Base-by-base conservation (phyloP, 139 green algal species). In the Yamagishiella unicocca region DNA sequence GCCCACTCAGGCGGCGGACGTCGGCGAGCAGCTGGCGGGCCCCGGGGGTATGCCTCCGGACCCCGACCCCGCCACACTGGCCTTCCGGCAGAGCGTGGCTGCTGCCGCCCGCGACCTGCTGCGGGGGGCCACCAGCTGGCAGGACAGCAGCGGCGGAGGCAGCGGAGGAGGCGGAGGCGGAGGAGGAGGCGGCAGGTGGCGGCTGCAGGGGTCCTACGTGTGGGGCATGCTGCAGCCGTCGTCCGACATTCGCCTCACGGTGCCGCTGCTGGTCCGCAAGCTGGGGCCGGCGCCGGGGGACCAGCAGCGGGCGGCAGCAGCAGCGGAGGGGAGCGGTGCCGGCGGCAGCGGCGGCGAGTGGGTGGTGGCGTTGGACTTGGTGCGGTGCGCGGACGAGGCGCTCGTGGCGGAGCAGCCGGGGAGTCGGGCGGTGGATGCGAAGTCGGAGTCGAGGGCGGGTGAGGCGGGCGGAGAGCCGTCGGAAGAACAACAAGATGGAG, bases 161-260 rank as follows among this genome's bases (percentile, higher is more conserved):
- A 54, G 9, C 37, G 35, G 54, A 22, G 24, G 54, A 17, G 24
- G 25, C 29, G 77, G 55, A 25, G 35, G 53, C 54, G 21, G 55
- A 9, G 33, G 54, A 25, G 35, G 53, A 29, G 22, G 55, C 24
- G 42, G 77, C 58, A 12, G 31, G 42, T 75, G 79, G 79, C 38
- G 31, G 61, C 79, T 76, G n/a, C 17, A 58, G 79, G 1, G 9
- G 43, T 3, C 12, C 38, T 72, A 46, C 38, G 42, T 38, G 17
- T 75, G 62, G 79, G 10, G 35, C 42, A 75, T 85, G 79, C 40
- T 64, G 31, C 42, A 27, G 40, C 79, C 79, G 21, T 85, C 79
- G 9, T 8, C 79, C 40, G 79, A 85, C n/a, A 85, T 85, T n/a
- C 61, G 79, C 61, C 79, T 85, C 22, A 75, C 61, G n/a, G 37